Conservation (phyloP, 2,329 filamentous ascomycete genomes). For the Chaetomiaceae sp. region DNA sequence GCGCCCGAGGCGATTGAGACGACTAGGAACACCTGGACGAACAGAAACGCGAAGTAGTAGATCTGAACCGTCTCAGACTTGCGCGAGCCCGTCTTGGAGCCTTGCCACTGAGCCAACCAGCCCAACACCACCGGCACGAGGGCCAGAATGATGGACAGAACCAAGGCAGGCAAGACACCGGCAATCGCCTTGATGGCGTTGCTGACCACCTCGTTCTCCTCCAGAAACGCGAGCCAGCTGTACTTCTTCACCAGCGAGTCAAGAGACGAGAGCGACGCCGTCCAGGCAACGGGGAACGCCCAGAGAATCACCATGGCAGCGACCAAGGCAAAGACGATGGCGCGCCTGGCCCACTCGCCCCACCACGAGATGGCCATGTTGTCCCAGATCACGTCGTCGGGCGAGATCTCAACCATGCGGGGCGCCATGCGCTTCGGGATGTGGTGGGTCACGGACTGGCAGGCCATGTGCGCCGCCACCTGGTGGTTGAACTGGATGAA, state of each 20-base stretch:
- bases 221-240: slow-evolving; percentile 65
- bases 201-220: slow-evolving; percentile 50
- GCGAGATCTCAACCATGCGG: slow-evolving; percentile 85
- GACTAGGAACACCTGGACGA: slow-evolving; percentile 90
- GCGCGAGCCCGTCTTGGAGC: slow-evolving; percentile 74
- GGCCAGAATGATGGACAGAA: slow-evolving; percentile 72
- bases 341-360: slow-evolving; percentile 72
- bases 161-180: slow-evolving; percentile 75
- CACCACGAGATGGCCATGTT: slow-evolving; percentile 97
- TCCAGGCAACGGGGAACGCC: slow-evolving; percentile 86
- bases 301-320: slow-evolving; percentile 76
- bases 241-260: slow-evolving; percentile 60
- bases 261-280: slow-evolving; percentile 74
- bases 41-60: slow-evolving; percentile 91
- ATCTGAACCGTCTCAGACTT: slow-evolving; percentile 78
- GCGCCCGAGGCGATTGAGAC: slow-evolving; percentile 75
- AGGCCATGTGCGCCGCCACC: slow-evolving; percentile 96
- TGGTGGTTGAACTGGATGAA: slow-evolving; percentile 99
- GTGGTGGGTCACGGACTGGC: slow-evolving; percentile 85
- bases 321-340: slow-evolving; percentile 59
- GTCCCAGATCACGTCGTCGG: slow-evolving; percentile 89
- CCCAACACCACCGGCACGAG: slow-evolving; percentile 74
- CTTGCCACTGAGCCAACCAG: slow-evolving; percentile 65
- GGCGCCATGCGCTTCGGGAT: slow-evolving; percentile 90
- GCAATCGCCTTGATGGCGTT: slow-evolving; percentile 61